Evolutionary conservation across 1,139 yeast species (phyloP), one percentile per base, ranked within the genome.

Genomic region (Blastobotrys indianensis): DNA sequence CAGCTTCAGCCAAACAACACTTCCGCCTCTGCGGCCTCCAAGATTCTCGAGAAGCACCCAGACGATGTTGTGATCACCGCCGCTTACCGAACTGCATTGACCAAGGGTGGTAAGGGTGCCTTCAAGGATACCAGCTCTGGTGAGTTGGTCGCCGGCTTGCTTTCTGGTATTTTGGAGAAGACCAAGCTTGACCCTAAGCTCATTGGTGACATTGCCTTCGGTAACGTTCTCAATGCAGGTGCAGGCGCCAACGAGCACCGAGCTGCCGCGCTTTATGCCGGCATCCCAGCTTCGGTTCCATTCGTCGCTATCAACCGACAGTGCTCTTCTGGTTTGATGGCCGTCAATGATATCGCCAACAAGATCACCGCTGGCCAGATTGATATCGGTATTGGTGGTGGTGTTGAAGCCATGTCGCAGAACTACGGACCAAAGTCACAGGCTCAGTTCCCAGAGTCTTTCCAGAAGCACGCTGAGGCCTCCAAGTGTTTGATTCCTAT

Each of bases 261-360:
- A 62, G 96, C 95, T 44, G 97, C 88, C 34, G 73, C 73, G 51
- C 69, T 84, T 36, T 85, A 80, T 10, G 86, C 85, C 3, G 94
- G 94, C 11, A 72, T 82, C 39, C 88, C 88, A 17, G 68, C 76
- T 54, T 68, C 80, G 7, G 75, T 82, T 29, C 90, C 95, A 11
- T 85, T 90, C 57, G 71, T 80, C 57, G 92, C 95, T 28, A 61
- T 90, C 55, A 90, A 90, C 74, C 80, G 97, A 70, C 96, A 87
- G 68, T 90, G 97, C 68, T 86, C 96, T 8, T 85, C 95, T 2
- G 97, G 97, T 40, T 74, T 90, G 58, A 85, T 88, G 76, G 94
- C 96, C 17, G 79, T 88, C 37, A 82, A 85, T 57, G 94, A 85
- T 63, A 78, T 90, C 61, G 95, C 96, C 59, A 85, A 84, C 71